Evolutionary conservation across 257 asterid species (phyloP), one percentile per base, ranked within the genome.

Genomic region (Solanum bukasovii): DNA sequence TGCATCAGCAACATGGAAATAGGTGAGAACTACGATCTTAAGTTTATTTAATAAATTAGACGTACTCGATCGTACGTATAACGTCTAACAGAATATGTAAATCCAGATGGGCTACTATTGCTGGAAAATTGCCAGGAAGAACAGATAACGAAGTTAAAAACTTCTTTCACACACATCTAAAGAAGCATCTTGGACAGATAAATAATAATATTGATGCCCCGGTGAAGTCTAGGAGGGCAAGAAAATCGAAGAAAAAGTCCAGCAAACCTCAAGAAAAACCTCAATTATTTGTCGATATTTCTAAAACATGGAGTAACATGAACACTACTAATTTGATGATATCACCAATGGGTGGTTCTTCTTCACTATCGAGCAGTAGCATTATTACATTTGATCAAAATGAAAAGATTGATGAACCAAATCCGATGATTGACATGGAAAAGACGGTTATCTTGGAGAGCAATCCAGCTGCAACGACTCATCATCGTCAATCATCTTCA

Each of bases 111-210:
- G 29, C 88, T 5, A 7, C 42, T 7, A 87, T 87, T n/a, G 88
- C 88, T 13, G 77, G 18, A 59, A 52, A 11, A n/a, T 52, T 87
- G 46, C 65, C 65, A 0, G 77, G 88, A 59, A 25, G 88, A 27
- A 87, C 77, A 12, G 88, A 87, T 31, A 74, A 87, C 13, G 88
- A 77, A 16, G 70, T 87, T 12, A 87, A 87, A 31, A 87, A 75
- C 83, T 87, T 87, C 31, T 87, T 63, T 56, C 44, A 87, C 75
- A 74, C 85, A 3, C 75, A 87, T 33, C 9, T 78, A 42, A 78
- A 78, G 84, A 78, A 25, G 84, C n/a, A 78, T 78, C 34, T 78
- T 18, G 63, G 63, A 25, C 5, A 40, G 37, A 42, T 4, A 42
- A 78, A 10, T 11, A 13, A 0, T 33, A 33, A 29, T 6, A 31